phyloP scores from a whole-genome alignment of 2,329 filamentous ascomycete species.

The Apiospora malaysiana region DNA sequence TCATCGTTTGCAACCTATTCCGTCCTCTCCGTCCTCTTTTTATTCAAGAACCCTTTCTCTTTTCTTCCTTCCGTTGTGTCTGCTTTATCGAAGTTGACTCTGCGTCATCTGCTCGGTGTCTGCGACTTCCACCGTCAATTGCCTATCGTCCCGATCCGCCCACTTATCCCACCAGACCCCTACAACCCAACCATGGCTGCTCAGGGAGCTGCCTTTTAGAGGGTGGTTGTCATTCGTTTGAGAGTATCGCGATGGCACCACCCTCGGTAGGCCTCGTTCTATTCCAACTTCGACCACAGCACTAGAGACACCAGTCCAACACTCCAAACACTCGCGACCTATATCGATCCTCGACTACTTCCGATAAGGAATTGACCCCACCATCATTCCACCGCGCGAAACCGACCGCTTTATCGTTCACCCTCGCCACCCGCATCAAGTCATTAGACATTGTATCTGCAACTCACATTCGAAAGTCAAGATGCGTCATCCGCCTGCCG shows the following conservation, averaged over 20 bases:
- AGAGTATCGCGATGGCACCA: conserved; percentile 60
- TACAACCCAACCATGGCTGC: conserved; percentile 32
- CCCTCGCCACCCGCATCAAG: conserved; percentile 12
- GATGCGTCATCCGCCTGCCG: conserved; percentile 11
- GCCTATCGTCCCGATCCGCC: not conserved
- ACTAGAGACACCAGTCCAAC: conserved; percentile 4
- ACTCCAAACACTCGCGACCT: not conserved
- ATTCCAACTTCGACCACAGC: conserved; percentile 29
- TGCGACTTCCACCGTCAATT: conserved; percentile 21
- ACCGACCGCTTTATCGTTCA: conserved; percentile 5
- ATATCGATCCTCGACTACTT: not conserved
- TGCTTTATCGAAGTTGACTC: not conserved
- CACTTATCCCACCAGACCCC: conserved; percentile 9
- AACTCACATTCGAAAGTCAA: not conserved
- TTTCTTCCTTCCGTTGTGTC: not conserved
- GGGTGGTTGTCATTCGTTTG: conserved; percentile 55
- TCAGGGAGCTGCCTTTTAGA: conserved; percentile 57
- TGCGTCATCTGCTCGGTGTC: not conserved
- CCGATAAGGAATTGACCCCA: conserved; percentile 10
- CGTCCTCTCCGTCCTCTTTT: conserved; percentile 22
- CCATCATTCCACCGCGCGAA: conserved; percentile 14
- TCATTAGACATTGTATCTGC: not conserved
- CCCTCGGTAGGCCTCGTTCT: conserved; percentile 52
- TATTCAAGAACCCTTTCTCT: not conserved
- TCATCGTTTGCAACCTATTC: conserved; percentile 17